phyloP scores from a whole-genome alignment of 441 rosid genomes.

The Adansonia grandidieri region DNA sequence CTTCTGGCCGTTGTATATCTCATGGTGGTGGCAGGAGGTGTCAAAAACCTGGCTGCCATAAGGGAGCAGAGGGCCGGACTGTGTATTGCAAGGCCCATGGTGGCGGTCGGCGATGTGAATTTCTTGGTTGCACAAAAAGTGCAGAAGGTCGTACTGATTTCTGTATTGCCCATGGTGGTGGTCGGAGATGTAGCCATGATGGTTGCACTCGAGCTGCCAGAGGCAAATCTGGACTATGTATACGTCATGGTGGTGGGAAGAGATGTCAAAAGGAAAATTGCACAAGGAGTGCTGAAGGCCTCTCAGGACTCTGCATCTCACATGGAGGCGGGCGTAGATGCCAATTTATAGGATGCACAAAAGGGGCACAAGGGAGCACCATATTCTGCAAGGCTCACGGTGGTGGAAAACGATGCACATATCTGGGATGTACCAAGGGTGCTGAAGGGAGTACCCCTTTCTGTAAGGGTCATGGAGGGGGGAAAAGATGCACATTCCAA shows the following conservation, averaged over 20 bases:
- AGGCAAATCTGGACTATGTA: conserved; percentile 93
- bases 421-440: conserved; percentile 79
- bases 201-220: conserved; percentile 92
- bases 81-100: conserved; percentile 98
- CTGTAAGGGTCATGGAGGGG: conserved; percentile 99
- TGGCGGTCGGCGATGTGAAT: conserved; percentile 96
- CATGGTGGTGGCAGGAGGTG: conserved; percentile 98
- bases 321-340: conserved; percentile 98
- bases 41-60: conserved; percentile 84
- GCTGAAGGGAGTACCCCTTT: conserved; percentile 98
- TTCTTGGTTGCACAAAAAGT: conserved; percentile 93
- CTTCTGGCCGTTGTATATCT: conserved; percentile 92
- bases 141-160: conserved; percentile 96
- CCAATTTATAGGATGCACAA: conserved; percentile 74
- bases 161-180: conserved; percentile 98
- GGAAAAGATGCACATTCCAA: conserved; percentile 87
- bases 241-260: conserved; percentile 97
- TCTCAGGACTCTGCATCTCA: conserved; percentile 94
- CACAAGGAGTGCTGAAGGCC: conserved; percentile 94
- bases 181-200: conserved; percentile 79
- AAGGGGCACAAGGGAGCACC: conserved; percentile 98
- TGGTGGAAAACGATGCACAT: conserved; percentile 94
- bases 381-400: conserved; percentile 98
- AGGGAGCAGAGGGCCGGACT: conserved; percentile 98
- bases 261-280: conserved; percentile 91